Percentiles rank a stretch among this genome's conserved stretches.
Conservation (phyloP, 805 yeast genomes). For the Metschnikowia continentalis region DNA sequence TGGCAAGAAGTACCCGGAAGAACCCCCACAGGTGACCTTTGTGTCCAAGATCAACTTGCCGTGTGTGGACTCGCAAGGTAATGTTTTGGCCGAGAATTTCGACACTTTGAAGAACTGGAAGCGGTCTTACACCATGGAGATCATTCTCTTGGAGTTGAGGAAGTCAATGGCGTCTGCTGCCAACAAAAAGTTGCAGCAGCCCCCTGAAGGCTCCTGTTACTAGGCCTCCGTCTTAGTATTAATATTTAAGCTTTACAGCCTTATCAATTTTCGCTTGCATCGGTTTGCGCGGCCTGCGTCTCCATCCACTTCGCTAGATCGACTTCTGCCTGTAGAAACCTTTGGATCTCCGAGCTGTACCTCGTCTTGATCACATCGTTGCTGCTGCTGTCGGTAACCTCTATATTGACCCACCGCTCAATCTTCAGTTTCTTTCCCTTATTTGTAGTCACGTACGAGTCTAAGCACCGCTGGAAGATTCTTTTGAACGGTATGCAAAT, state of each 20-base stretch:
- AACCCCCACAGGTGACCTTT: constrained; percentile 81
- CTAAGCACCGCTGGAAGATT: constrained; percentile 37
- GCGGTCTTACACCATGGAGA: constrained; percentile 87
- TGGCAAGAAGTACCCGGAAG: constrained; percentile 80
- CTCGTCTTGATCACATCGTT: constrained; percentile 23
- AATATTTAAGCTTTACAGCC: background rate
- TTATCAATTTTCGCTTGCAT: background rate
- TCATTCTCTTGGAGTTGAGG: constrained; percentile 82
- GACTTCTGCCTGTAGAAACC: constrained; percentile 36
- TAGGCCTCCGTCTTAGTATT: constrained; percentile 1
- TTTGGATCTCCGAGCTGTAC: constrained; percentile 26
- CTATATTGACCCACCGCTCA: constrained; percentile 37
- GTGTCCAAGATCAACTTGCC: constrained; percentile 85
- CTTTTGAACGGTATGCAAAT: constrained; percentile 43
- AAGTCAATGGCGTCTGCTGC: constrained; percentile 76
- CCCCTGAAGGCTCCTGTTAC: constrained; percentile 80
- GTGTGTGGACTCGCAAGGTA: constrained; percentile 73
- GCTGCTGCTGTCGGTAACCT: constrained; percentile 32
- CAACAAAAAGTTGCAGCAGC: constrained; percentile 85
- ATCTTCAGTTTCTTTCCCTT: constrained; percentile 24
- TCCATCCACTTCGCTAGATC: constrained; percentile 34
- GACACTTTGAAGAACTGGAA: constrained; percentile 81
- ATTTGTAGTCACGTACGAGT: constrained; percentile 20
- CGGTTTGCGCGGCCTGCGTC: constrained; percentile 5
- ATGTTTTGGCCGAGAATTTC: constrained; percentile 43